These are phyloP conservation scores for Gleditsia sinensis DNA, from an alignment of 306 rosid genomes.

Conservation along the genomic window DNA sequence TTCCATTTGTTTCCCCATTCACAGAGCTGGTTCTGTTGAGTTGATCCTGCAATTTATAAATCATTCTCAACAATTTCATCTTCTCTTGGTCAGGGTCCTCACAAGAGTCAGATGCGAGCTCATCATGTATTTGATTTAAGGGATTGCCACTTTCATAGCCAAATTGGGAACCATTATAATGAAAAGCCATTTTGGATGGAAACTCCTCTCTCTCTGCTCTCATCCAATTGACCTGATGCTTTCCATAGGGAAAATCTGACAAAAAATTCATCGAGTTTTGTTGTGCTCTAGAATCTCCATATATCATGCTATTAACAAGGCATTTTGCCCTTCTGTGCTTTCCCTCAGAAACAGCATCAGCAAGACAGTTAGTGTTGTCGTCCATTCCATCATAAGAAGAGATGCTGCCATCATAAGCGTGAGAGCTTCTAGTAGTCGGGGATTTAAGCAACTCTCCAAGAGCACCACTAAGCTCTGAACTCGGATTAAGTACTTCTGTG, in stretches of 20 bases:
- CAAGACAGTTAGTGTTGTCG: slow-evolving; percentile 38
- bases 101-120: slow-evolving; percentile 51
- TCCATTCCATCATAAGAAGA: slow-evolving; percentile 73
- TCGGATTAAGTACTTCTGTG: slow-evolving; percentile 39
- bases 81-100: slow-evolving; percentile 68
- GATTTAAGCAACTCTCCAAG: slow-evolving; percentile 47
- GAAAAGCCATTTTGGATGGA: slow-evolving; percentile 42
- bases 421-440: slow-evolving; percentile 53
- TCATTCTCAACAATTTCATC: slow-evolving; percentile 69
- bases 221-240: slow-evolving; percentile 33
- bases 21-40: slow-evolving; percentile 48
- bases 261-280: neutral
- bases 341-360: slow-evolving; percentile 45
- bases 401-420: slow-evolving; percentile 74
- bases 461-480: slow-evolving; percentile 51
- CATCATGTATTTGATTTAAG: slow-evolving; percentile 48
- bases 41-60: slow-evolving; percentile 75
- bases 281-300: slow-evolving; percentile 42
- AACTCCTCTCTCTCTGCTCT: slow-evolving; percentile 44
- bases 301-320: slow-evolving; percentile 34
- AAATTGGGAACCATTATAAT: slow-evolving; percentile 32
- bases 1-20: slow-evolving; percentile 44
- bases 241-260: slow-evolving; percentile 43
- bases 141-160: slow-evolving; percentile 59
- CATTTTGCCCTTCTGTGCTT: slow-evolving; percentile 45